Conservation (phyloP, 2,329 filamentous ascomycete genomes). For the Volutella citrinella region DNA sequence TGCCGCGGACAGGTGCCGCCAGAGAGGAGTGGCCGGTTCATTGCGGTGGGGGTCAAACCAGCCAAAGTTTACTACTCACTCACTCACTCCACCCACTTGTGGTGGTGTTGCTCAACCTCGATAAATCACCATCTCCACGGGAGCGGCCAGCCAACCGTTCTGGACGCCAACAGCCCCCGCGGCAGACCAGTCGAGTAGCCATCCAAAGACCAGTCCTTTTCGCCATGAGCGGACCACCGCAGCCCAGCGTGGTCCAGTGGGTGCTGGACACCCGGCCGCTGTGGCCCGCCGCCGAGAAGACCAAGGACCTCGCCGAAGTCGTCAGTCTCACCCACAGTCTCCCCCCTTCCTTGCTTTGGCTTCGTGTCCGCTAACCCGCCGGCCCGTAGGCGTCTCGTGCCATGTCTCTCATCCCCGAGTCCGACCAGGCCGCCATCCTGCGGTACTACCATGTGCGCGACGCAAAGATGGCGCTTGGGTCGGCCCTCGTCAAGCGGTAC, state of each 20-base stretch:
- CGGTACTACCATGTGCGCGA: slow-evolving; percentile 66
- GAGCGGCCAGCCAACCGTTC: too few relatives aligned
- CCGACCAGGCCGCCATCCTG: slow-evolving; percentile 57
- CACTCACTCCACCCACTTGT: too few relatives aligned
- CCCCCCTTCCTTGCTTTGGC: not conserved
- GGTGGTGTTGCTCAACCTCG: too few relatives aligned
- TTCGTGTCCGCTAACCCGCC: too few relatives aligned
- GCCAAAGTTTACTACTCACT: too few relatives aligned
- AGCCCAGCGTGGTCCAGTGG: slow-evolving; percentile 56
- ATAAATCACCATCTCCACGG: too few relatives aligned
- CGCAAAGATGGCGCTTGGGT: slow-evolving; percentile 71
- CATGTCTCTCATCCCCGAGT: slow-evolving; percentile 47
- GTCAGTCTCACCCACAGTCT: slow-evolving; percentile 32
- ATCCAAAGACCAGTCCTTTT: too few relatives aligned
- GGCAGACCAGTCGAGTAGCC: too few relatives aligned
- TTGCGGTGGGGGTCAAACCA: too few relatives aligned
- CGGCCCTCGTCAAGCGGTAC: slow-evolving; percentile 70
- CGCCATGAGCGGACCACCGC: slow-evolving; percentile 13
- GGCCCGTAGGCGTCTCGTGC: slow-evolving; percentile 49
- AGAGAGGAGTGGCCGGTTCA: too few relatives aligned
- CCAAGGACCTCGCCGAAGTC: slow-evolving; percentile 43
- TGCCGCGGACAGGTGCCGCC: too few relatives aligned
- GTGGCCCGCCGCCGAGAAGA: slow-evolving; percentile 52
- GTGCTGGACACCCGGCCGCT: slow-evolving; percentile 58
- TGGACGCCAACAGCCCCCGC: too few relatives aligned